phyloP scores from a whole-genome alignment of 2,329 filamentous ascomycete species.

The Metarhizium album region DNA sequence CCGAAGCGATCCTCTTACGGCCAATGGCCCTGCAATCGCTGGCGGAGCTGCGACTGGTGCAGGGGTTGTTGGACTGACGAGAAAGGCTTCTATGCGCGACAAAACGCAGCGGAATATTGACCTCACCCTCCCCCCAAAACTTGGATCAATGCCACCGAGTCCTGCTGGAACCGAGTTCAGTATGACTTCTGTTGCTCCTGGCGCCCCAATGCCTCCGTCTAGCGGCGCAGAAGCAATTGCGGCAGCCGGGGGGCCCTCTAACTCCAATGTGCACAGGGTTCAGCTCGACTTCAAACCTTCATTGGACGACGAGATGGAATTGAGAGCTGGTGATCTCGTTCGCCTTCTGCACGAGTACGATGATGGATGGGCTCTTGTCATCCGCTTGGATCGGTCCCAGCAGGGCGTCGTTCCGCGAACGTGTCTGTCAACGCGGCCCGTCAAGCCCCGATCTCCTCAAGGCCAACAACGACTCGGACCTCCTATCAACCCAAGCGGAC shows the following conservation, averaged over 20 bases:
- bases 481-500: conserved; percentile 33
- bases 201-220: conserved; percentile 25
- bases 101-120: conserved; percentile 41
- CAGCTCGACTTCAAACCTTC: conserved; percentile 90
- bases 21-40: conserved; percentile 27
- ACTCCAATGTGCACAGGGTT: conserved; percentile 71
- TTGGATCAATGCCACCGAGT: conserved; percentile 37
- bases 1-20: conserved; percentile 21
- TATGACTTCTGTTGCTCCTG: conserved; percentile 41
- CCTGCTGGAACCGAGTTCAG: conserved; percentile 55
- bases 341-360: conserved; percentile 92
- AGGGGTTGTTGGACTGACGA: conserved; percentile 29
- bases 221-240: conserved; percentile 47
- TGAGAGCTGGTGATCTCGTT: conserved; percentile 73
- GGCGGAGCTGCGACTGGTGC: conserved; percentile 28
- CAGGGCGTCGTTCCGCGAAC: conserved; percentile 92
- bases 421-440: conserved; percentile 81
- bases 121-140: conserved; percentile 35
- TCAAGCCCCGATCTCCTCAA: conserved; percentile 64
- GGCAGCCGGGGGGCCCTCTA: conserved; percentile 47
- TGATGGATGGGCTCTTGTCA: conserved; percentile 94
- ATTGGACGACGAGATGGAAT: conserved; percentile 81
- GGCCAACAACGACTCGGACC: conserved; percentile 39
- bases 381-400: conserved; percentile 76
- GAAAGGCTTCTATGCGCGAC: conserved; percentile 47